These are phyloP conservation scores for Hypericum perforatum DNA, from an alignment of 345 rosid genomes.

Conservation along the genomic window DNA sequence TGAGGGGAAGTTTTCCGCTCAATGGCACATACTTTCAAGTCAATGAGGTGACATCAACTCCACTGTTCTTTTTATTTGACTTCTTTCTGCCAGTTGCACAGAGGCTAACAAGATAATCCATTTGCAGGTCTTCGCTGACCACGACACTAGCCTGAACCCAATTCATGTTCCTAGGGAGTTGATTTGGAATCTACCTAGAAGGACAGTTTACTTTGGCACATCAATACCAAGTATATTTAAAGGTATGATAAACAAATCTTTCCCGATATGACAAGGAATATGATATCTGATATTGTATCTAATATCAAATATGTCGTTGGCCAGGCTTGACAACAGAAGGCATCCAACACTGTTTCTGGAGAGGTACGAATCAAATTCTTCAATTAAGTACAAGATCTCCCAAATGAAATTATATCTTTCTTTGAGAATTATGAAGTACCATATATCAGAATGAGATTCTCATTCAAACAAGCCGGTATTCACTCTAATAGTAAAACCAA, in stretches of 20 bases:
- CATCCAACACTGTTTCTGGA: slow-evolving; percentile 10
- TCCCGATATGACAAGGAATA: too few species aligned
- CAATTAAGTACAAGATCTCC: too few species aligned
- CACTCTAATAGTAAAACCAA: too few species aligned
- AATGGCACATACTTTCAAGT: slow-evolving; percentile 77
- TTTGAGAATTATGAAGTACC: too few species aligned
- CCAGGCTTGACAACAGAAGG: slow-evolving; percentile 9
- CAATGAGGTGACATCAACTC: slow-evolving; percentile 38
- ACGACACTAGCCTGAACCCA: slow-evolving; percentile 38
- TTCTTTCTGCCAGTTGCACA: neutral
- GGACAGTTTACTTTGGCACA: slow-evolving; percentile 39
- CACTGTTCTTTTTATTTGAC: neutral
- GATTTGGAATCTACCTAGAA: slow-evolving; percentile 26
- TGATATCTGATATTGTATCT: too few species aligned
- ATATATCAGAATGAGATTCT: too few species aligned
- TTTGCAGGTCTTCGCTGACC: slow-evolving; percentile 63
- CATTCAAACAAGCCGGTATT: too few species aligned
- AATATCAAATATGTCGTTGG: too few species aligned
- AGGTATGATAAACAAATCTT: slow-evolving; percentile 17
- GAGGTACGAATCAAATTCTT: neutral
- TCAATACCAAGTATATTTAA: slow-evolving; percentile 28
- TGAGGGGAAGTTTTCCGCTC: slow-evolving; percentile 47
- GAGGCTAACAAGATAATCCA: neutral
- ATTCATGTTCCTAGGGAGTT: slow-evolving; percentile 23
- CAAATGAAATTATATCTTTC: too few species aligned